Percentiles rank a stretch among this genome's conserved stretches.
phyloP scores from a whole-genome alignment of 805 yeast genomes.

The Tetrapisispora fleetii region DNA sequence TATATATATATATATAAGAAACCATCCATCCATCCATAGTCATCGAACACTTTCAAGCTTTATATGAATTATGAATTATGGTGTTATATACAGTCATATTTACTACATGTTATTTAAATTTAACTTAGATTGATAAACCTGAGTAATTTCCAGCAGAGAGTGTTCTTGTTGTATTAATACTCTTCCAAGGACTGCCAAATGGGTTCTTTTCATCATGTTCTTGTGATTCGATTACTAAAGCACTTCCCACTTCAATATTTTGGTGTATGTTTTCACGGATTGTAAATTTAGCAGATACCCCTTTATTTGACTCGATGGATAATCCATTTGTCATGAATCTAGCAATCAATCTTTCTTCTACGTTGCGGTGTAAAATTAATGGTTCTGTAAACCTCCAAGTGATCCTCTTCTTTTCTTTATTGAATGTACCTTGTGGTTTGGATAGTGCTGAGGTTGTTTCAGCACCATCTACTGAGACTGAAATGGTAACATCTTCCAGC shows the following conservation, averaged over 20 bases:
- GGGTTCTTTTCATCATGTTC: constrained; percentile 32
- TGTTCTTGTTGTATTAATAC: constrained; percentile 27
- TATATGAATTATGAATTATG: neutral
- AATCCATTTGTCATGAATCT: constrained; percentile 69
- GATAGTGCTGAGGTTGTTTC: constrained; percentile 67
- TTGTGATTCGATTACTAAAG: constrained; percentile 32
- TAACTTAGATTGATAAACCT: constrained; percentile 14
- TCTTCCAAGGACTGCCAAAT: constrained; percentile 31
- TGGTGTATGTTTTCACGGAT: constrained; percentile 23
- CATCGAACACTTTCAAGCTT: too few species aligned
- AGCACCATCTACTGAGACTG: constrained; percentile 53
- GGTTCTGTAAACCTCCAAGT: constrained; percentile 65
- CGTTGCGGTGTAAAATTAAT: constrained; percentile 28
- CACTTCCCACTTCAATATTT: constrained; percentile 32
- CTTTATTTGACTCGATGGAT: constrained; percentile 65
- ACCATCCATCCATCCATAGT: too few species aligned
- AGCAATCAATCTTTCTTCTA: constrained; percentile 68
- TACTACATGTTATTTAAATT: neutral
- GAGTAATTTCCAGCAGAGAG: constrained; percentile 32
- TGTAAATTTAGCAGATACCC: constrained; percentile 62
- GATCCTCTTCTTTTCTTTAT: constrained; percentile 73
- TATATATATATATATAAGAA: too few species aligned
- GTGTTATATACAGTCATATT: neutral
- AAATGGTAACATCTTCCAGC: constrained; percentile 32
- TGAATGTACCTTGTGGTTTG: constrained; percentile 87